Conservation (phyloP, 169 alveolate genomes). For the Plasmodium coatneyi region DNA sequence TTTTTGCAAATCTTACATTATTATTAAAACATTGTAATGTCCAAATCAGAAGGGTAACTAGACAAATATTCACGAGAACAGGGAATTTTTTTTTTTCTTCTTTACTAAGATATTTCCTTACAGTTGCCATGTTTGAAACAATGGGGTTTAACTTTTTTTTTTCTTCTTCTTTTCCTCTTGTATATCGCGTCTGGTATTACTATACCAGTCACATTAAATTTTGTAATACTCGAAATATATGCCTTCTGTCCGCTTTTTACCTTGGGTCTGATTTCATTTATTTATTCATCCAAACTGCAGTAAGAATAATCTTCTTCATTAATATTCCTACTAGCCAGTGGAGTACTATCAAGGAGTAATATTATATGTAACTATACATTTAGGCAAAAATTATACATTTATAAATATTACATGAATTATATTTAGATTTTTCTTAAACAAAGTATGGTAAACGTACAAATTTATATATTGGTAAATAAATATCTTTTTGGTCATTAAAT, state of each 20-base stretch:
- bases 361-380: not conserved
- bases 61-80: not conserved
- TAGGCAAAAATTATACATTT: not conserved
- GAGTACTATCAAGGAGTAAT: not conserved
- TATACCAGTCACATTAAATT: not conserved
- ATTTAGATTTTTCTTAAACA: not conserved
- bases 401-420: not conserved
- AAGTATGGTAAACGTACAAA: not conserved
- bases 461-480: not conserved
- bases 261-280: not conserved
- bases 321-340: not conserved
- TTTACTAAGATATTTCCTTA: not conserved
- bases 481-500: not conserved
- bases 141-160: not conserved
- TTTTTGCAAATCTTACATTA: slow-evolving; percentile 6
- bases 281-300: not conserved
- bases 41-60: slow-evolving; percentile 11
- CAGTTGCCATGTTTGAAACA: slow-evolving; percentile 10
- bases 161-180: not conserved
- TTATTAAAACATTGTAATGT: slow-evolving; percentile 23
- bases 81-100: not conserved
- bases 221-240: not conserved
- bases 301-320: not conserved
- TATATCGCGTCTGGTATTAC: not conserved
- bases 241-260: not conserved